Evolutionary conservation across 2,329 filamentous ascomycete genomes (phyloP), one percentile per base, ranked within the genome.

Genomic region (Phoma sp.): DNA sequence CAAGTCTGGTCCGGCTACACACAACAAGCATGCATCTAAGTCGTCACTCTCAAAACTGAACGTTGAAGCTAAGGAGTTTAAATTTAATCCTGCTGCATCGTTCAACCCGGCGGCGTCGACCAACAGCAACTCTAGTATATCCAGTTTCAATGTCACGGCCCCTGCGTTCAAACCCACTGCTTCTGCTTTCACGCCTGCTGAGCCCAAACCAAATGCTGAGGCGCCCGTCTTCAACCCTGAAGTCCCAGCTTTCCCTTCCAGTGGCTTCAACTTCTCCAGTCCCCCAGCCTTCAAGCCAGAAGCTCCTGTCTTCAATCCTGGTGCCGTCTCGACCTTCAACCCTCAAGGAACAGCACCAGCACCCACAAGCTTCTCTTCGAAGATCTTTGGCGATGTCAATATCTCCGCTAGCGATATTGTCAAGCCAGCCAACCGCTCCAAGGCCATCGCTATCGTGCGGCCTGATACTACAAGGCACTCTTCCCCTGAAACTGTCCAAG

Each of bases 21-120:
- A 76, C 55, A 73, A 68, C 67, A 84, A 83, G 59, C 89, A 92
- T 67, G 82, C 80, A 14, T 88, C 87, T 69, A 90, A 89, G 65
- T 80, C 86, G 3, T 93, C 81, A 0, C 75, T 87, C 38, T 91
- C 91, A 0, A 93, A 88, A 62, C 83, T 98, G 64, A 98, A 98
- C 66, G 92, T 96, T 27, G 86, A 89, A 58, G 93, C 93, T 0
- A 89, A 92, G 41, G 91, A 95, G 68, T 97, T 97, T 80, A 83
- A 88, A 65, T 93, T 93, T 75, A 83, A 88, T 50, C 83, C 84
- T 6, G 74, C 74, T 32, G 77, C 77, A 13, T 77, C 80, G 2
- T 84, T 84, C 63, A 77, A 75, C 38, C 76, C 81, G 13, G 76
- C 73, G 13, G 72, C 79, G 2, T 80, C 68, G 42, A 65, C 80